These are phyloP conservation scores for Basidioascus undulatus DNA, from an alignment of 768 basidiomycete genomes.

Conservation along the genomic window DNA sequence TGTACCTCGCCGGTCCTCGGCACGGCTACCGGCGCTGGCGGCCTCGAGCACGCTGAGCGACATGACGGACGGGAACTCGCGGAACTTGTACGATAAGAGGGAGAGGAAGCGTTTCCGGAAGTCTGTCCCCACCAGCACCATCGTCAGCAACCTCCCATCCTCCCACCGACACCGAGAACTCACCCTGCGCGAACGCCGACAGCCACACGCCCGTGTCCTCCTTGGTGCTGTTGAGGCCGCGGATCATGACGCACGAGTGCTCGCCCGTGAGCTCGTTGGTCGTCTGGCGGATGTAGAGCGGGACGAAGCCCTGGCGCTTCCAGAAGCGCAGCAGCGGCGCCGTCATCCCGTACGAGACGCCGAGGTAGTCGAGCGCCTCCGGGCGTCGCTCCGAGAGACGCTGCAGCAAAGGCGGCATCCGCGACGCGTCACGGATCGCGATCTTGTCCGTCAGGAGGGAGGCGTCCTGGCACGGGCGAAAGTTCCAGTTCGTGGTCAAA, in stretches of 20 bases:
- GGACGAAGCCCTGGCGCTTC: conserved; percentile 79
- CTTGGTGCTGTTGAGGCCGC: conserved; percentile 39
- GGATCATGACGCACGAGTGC: conserved; percentile 85
- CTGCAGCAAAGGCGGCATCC: conserved; percentile 83
- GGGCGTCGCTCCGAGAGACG: conserved; percentile 73
- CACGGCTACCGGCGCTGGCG: conserved; percentile 24
- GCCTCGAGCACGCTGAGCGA: conserved; percentile 75
- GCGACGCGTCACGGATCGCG: conserved; percentile 38
- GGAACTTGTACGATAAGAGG: conserved; percentile 77
- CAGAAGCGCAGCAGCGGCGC: conserved; percentile 74
- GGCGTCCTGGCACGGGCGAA: conserved; percentile 19
- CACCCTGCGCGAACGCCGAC: conserved; percentile 69
- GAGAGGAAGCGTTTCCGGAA: conserved; percentile 76
- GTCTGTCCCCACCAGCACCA: conserved; percentile 26
- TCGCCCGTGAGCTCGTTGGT: conserved; percentile 88
- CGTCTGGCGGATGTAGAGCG: conserved; percentile 80
- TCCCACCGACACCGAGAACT: too few species aligned
- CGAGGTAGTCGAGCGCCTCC: conserved; percentile 73
- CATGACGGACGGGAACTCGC: conserved; percentile 71
- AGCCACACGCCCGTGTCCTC: conserved; percentile 52
- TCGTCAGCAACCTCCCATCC: neutral
- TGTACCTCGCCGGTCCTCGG: neutral
- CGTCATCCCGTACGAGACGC: conserved; percentile 88
- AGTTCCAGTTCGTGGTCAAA: neutral
- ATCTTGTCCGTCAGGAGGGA: conserved; percentile 52